Percentiles rank a stretch among this genome's conserved stretches.
These are phyloP conservation scores for Trypanosoma conorhini DNA, from an alignment of 208 protist species.

Conservation along the genomic window DNA sequence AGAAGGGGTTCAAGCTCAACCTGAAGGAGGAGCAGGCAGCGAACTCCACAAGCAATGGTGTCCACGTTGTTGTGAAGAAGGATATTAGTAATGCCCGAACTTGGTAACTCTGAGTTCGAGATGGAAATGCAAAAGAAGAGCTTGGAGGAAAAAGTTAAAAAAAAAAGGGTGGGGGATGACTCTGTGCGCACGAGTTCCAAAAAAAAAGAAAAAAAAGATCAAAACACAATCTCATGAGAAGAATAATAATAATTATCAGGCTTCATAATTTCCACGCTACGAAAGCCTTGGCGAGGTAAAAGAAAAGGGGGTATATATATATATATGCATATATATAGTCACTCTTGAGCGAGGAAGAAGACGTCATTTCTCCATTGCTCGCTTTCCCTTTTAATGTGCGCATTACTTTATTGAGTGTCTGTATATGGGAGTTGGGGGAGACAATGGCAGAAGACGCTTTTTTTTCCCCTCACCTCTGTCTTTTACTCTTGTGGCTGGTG, in stretches of 20 bases:
- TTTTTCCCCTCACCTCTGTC: background rate
- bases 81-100: constrained; percentile 45
- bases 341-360: background rate
- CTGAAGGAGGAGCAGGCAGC: constrained; percentile 30
- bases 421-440: background rate
- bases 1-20: constrained; percentile 28
- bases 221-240: background rate
- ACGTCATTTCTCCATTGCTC: background rate
- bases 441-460: background rate
- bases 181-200: background rate
- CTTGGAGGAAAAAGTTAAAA: background rate
- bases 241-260: background rate
- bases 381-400: background rate
- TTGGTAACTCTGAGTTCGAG: constrained; percentile 27
- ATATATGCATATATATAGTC: constrained; percentile 9
- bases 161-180: background rate
- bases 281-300: background rate
- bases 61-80: constrained; percentile 47
- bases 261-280: background rate
- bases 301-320: background rate
- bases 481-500: background rate
- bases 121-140: constrained; percentile 1
- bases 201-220: background rate
- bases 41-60: constrained; percentile 22
- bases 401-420: background rate